Evolutionary conservation across 1,284 basidiomycete genomes (phyloP), one percentile per base, ranked within the genome.

Genomic region (Austroboletus novae-zelandiae): DNA sequence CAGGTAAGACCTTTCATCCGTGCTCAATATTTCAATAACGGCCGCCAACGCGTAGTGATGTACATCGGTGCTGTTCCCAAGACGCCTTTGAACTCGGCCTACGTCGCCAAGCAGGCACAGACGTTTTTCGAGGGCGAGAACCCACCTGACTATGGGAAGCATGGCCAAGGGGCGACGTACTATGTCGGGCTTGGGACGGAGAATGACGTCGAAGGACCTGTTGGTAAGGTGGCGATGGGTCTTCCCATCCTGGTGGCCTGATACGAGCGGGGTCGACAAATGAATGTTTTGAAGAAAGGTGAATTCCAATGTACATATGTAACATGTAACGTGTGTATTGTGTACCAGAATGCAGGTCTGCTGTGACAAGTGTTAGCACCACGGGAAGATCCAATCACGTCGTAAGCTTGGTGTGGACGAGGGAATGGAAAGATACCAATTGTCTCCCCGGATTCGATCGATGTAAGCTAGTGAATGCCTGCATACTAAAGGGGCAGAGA

Each of bases 41-140:
- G 2, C 2, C 43, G 1, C 9, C n/a, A 5, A n/a, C 7, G 4
- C 17, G 6, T 50, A 81, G 84, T 86, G 27, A 84, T 93, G 77
- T 94, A 94, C 66, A 93, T 94, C 57, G 84, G 86, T 4, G 81
- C 91, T 1, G 83, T 90, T 4, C 91, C 91, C 0, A 73, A 84
- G 31, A 92, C 89, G 1, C 77, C 79, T 0, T 68, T 72, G 55
- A 86, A 86, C 65, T 73, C 74, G 34, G 71, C 69, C 11, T 93
- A 92, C 58, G 61, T 93, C 40, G 64, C 72, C 41, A 72, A 74
- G 54, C 91, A 94, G 65, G 76, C 74, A 15, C 74, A 78, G 37
- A 69, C 73, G 15, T 92, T 91, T 68, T 63, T 81, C 13, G 57
- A 70, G 4, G 84, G 84, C 1, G 60, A 74, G 29, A 78, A 85